Conservation (phyloP, 1,139 yeast species). For the Nakaseomyces glabratus region DNA sequence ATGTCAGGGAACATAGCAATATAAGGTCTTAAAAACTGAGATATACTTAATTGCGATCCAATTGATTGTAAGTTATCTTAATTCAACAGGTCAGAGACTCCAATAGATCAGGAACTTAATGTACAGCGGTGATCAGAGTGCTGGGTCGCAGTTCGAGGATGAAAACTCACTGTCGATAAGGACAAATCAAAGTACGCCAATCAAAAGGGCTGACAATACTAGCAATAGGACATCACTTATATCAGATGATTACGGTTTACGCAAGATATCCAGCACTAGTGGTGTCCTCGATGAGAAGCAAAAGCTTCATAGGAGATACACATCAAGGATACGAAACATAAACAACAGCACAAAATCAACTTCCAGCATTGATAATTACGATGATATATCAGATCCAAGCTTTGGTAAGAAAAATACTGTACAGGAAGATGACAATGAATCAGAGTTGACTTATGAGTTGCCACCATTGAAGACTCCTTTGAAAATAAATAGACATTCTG, state of each 20-base stretch:
- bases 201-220: background rate
- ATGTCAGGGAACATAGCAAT: too few relatives aligned
- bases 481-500: constrained; percentile 2
- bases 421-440: background rate
- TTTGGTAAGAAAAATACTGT: background rate
- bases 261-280: constrained; percentile 2
- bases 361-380: background rate
- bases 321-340: background rate
- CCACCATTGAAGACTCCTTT: constrained; percentile 4
- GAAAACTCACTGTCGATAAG: constrained; percentile 4
- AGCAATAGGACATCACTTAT: background rate
- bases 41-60: too few relatives aligned
- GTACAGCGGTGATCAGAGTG: too few relatives aligned
- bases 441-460: constrained; percentile 2
- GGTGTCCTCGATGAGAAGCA: background rate
- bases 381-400: background rate
- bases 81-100: too few relatives aligned
- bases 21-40: too few relatives aligned
- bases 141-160: too few relatives aligned
- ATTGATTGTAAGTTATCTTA: too few relatives aligned
- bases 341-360: background rate
- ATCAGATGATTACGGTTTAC: constrained; percentile 1
- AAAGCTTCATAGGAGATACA: background rate
- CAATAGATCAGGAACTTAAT: too few relatives aligned
- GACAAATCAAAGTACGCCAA: constrained; percentile 5